phyloP scores from a whole-genome alignment of 2,329 filamentous ascomycete genomes.

The Diplocarpon mali region DNA sequence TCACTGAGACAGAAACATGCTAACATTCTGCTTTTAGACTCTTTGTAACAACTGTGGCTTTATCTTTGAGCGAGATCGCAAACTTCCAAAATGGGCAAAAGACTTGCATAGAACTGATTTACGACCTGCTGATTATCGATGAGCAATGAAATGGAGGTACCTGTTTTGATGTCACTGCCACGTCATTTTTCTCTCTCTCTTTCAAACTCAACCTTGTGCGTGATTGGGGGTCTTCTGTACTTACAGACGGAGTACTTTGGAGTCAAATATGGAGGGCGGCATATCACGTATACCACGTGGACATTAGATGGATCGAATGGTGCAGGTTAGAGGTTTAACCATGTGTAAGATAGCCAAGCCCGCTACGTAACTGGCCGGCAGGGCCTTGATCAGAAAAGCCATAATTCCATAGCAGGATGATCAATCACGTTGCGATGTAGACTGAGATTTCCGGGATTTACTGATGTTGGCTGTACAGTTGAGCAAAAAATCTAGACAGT shows the following conservation, averaged over 20 bases:
- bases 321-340: neutral
- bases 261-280: slow-evolving; percentile 2
- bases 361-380: neutral
- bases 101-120: slow-evolving; percentile 44
- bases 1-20: neutral
- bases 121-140: slow-evolving; percentile 25
- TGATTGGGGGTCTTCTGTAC: slow-evolving; percentile 2
- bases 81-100: slow-evolving; percentile 66
- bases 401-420: neutral
- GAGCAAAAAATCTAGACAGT: neutral
- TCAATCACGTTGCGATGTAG: neutral
- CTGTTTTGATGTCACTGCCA: neutral
- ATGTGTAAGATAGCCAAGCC: slow-evolving; percentile 5
- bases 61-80: slow-evolving; percentile 76
- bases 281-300: slow-evolving; percentile 3
- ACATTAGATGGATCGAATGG: neutral
- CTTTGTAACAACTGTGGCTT: slow-evolving; percentile 91
- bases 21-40: slow-evolving; percentile 34
- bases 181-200: neutral
- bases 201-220: neutral
- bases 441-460: neutral
- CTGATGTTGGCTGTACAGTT: slow-evolving; percentile 1
- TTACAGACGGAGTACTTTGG: slow-evolving; percentile 1
- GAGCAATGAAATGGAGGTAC: slow-evolving; percentile 3
- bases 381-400: neutral